These are phyloP conservation scores for Podaxis pistillaris DNA, from an alignment of 768 basidiomycete genomes.

Conservation along the genomic window DNA sequence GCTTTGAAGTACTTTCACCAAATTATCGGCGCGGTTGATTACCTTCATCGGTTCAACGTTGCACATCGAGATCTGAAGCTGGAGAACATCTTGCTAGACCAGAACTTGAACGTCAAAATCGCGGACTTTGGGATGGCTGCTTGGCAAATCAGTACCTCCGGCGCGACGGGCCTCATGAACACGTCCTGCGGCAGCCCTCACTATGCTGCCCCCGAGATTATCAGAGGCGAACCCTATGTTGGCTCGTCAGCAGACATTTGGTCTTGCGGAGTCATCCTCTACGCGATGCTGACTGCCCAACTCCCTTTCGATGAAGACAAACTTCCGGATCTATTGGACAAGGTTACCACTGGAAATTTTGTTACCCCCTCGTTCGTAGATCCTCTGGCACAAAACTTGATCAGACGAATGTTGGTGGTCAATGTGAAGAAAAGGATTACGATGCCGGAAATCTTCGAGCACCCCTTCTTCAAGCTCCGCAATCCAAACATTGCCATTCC, in stretches of 20 bases:
- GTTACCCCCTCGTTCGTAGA: constrained; percentile 74
- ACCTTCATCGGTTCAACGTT: constrained; percentile 93
- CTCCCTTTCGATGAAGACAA: constrained; percentile 96
- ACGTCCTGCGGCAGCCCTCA: constrained; percentile 95
- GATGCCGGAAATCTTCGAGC: constrained; percentile 74
- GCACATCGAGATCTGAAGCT: constrained; percentile 94
- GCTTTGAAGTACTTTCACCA: constrained; percentile 89
- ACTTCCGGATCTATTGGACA: constrained; percentile 69
- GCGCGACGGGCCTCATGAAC: constrained; percentile 46
- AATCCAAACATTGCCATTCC: constrained; percentile 40
- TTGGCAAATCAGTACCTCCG: constrained; percentile 63
- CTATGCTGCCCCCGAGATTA: constrained; percentile 92
- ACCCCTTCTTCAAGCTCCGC: constrained; percentile 74
- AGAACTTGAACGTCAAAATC: constrained; percentile 85
- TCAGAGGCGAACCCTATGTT: constrained; percentile 79
- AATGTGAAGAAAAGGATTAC: constrained; percentile 77
- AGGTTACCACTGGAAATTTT: constrained; percentile 72
- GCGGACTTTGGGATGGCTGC: constrained; percentile 99
- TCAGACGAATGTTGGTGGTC: constrained; percentile 76
- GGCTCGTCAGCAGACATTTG: constrained; percentile 91
- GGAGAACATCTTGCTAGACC: constrained; percentile 88
- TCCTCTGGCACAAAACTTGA: constrained; percentile 69
- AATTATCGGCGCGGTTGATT: constrained; percentile 88
- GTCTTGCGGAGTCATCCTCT: constrained; percentile 95
- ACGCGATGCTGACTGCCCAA: constrained; percentile 79